Base-by-base conservation (phyloP, 768 basidiomycete species). In the Cystobasidiopsis lactophilus region DNA sequence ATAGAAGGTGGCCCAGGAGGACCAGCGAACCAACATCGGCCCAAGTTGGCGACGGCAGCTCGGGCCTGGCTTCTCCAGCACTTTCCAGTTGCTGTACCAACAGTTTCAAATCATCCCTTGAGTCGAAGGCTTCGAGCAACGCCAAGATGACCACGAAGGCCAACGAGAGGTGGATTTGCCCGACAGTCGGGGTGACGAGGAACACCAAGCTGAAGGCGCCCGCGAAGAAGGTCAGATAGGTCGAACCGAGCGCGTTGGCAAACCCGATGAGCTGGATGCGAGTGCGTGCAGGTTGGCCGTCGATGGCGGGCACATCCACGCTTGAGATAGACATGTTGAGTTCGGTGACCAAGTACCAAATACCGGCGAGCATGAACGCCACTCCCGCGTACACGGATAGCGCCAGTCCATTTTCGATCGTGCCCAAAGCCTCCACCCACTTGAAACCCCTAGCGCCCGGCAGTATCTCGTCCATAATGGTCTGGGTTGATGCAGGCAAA, bases 201-300 rank as follows among this genome's bases (percentile, higher is more conserved):
- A 77, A 82, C 52, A 71, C 52, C 13, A 79, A 50, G 3, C 71
- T 70, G 38, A 91, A 74, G 44, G 72, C 67, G 23, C 81, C 72
- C 5, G 74, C 70, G 75, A 81, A 80, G 62, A 93, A 83, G 35
- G 91, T 68, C 51, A 88, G 69, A 65, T 86, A 93, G 1, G 84
- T 77, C 16, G 86, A 78, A 16, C 86, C 91, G 60, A 78, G 89
- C 0, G 83, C 78, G 64, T 95, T 93, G 0, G 84, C 82, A 61
- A 79, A 91, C 0, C 89, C 89, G 1, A 85, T 66, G 1, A 95
- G 74, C 27, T 63, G 59, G 46, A 70, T 60, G 55, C 63, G 59
- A 5, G 60, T 65, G 63, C 63, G 71, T 47, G 33, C 33, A 16
- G 26, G 55, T 19, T 68, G 59, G 57, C 70, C 54, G 58, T 54